Conservation (phyloP, 1,284 basidiomycete genomes). For the Trametes pubescens region DNA sequence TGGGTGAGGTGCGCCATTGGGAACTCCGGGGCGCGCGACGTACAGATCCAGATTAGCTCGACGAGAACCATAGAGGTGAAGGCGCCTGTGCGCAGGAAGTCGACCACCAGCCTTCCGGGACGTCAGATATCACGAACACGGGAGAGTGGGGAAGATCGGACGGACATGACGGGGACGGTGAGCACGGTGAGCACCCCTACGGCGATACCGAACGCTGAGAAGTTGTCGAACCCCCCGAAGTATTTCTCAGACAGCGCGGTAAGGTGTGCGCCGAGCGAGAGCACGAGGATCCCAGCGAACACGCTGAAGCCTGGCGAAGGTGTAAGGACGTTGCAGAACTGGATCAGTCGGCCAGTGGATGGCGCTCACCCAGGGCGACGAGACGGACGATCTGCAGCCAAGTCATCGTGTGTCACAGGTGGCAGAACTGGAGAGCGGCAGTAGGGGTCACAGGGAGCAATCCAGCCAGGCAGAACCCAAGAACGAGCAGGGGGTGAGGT, state of each 20-base stretch:
- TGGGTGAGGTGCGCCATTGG: too few species aligned
- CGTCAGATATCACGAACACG: background rate
- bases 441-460: background rate
- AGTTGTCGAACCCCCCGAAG: slow-evolving; percentile 29
- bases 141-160: background rate
- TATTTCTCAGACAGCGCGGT: slow-evolving; percentile 26
- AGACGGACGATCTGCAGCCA: slow-evolving; percentile 30
- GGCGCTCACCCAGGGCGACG: slow-evolving; percentile 18
- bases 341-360: too few species aligned
- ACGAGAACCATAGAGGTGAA: slow-evolving; percentile 41
- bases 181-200: slow-evolving; percentile 34
- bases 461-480: background rate
- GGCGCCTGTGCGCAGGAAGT: slow-evolving; percentile 34
- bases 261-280: slow-evolving; percentile 33
- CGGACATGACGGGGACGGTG: slow-evolving; percentile 37
- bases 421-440: background rate
- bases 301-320: slow-evolving; percentile 15
- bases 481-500: background rate
- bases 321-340: background rate
- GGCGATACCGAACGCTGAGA: slow-evolving; percentile 35
- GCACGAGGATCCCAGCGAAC: slow-evolving; percentile 33
- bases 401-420: background rate
- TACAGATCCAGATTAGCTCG: slow-evolving; percentile 41
- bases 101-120: slow-evolving; percentile 34
- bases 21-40: slow-evolving; percentile 14